Percentiles rank a stretch among this genome's conserved stretches.
Conservation (phyloP, 1,139 yeast genomes). For the Eremothecium cymbalariae region DNA sequence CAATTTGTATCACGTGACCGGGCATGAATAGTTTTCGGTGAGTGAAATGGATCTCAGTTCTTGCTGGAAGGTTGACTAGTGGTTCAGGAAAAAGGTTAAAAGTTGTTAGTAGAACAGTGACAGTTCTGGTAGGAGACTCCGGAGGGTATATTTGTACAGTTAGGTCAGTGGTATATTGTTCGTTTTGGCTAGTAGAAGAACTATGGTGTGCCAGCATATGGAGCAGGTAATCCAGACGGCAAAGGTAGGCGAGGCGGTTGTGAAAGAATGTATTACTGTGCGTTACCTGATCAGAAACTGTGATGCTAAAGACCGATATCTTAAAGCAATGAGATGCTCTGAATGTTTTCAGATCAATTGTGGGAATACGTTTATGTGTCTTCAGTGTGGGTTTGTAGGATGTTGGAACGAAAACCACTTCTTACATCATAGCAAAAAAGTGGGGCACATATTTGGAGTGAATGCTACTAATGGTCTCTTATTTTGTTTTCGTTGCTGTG, state of each 20-base stretch:
- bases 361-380: slow-evolving; percentile 55
- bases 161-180: background rate
- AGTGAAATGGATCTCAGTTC: too few species aligned
- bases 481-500: slow-evolving; percentile 72
- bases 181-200: background rate
- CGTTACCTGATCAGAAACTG: slow-evolving; percentile 21
- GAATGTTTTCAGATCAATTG: slow-evolving; percentile 33
- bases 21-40: too few species aligned
- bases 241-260: slow-evolving; percentile 23
- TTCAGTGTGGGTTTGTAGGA: slow-evolving; percentile 79
- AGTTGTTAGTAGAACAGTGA: too few species aligned
- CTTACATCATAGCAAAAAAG: slow-evolving; percentile 47
- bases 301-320: slow-evolving; percentile 16
- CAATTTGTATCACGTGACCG: too few species aligned
- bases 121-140: too few species aligned
- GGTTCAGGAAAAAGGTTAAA: too few species aligned
- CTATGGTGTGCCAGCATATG: slow-evolving; percentile 23
- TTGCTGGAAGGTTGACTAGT: too few species aligned
- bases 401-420: slow-evolving; percentile 58
- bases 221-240: slow-evolving; percentile 24
- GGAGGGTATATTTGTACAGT: background rate
- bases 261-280: slow-evolving; percentile 26
- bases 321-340: slow-evolving; percentile 23
- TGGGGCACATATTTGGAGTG: slow-evolving; percentile 65
- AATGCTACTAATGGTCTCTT: slow-evolving; percentile 42